A percentile compares a stretch with the other conserved stretches of the same genome.
Conservation (phyloP, 148 eudicot species). For the Heliosperma pusillum region DNA sequence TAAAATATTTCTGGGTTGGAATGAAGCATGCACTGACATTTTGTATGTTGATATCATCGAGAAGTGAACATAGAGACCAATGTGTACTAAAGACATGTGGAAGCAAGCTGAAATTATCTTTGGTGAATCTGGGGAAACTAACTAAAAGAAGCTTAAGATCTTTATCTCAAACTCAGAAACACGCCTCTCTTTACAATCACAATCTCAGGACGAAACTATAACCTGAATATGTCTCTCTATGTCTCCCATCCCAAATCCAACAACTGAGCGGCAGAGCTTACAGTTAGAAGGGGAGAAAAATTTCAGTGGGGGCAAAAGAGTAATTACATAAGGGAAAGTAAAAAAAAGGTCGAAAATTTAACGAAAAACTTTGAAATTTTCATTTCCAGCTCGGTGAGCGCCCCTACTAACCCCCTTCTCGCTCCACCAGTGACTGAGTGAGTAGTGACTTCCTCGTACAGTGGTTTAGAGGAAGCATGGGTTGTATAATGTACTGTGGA, state of each 20-base stretch:
- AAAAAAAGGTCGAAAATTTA: too few relatives aligned
- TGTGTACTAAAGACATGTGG: background rate
- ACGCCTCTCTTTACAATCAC: background rate
- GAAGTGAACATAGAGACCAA: background rate
- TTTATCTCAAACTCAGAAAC: background rate
- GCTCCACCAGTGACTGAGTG: too few relatives aligned
- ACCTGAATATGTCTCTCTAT: too few relatives aligned
- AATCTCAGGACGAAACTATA: too few relatives aligned
- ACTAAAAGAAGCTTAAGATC: background rate
- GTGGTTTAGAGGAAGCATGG: background rate
- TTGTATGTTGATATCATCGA: background rate
- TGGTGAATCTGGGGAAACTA: background rate
- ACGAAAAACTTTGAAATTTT: too few relatives aligned
- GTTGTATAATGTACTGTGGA: slow-evolving; percentile 1
- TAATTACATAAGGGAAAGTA: too few relatives aligned
- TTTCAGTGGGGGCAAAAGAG: too few relatives aligned
- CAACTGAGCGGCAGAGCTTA: too few relatives aligned
- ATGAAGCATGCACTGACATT: background rate
- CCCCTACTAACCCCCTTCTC: too few relatives aligned
- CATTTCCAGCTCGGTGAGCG: too few relatives aligned
- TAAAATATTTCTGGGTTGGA: background rate
- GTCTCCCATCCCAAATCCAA: slow-evolving; percentile 6
- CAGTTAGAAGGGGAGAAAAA: too few relatives aligned
- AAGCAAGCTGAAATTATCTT: background rate
- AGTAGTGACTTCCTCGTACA: background rate